Conservation (phyloP, 176 grass and related monocot species). For the Eleusine coracana region DNA sequence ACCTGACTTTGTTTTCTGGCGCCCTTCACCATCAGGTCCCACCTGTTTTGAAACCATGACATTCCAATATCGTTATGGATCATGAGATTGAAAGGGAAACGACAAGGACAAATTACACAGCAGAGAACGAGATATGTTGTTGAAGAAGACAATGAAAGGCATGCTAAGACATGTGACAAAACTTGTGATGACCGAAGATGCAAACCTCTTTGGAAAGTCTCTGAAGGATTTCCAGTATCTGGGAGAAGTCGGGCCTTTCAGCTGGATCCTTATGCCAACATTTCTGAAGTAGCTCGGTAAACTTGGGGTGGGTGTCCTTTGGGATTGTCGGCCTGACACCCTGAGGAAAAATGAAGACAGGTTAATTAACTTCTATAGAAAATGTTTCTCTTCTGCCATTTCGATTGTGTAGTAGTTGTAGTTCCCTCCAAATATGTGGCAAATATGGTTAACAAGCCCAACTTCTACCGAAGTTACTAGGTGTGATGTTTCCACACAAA, state of each 20-base stretch:
- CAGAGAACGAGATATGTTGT: not conserved
- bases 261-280: constrained; percentile 77
- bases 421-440: not conserved
- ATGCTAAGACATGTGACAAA: not conserved
- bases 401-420: not conserved
- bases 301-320: constrained; percentile 61
- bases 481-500: too few species aligned
- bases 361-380: not conserved
- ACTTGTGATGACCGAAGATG: not conserved
- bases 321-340: constrained; percentile 74
- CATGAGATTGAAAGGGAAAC: not conserved
- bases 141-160: not conserved
- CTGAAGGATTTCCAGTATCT: constrained; percentile 63
- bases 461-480: not conserved
- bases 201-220: constrained; percentile 77
- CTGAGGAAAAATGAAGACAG: constrained; percentile 30
- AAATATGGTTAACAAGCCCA: not conserved
- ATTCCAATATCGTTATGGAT: not conserved
- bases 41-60: constrained; percentile 46
- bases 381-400: not conserved
- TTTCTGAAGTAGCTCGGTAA: constrained; percentile 61
- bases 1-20: constrained; percentile 43
- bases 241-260: constrained; percentile 65
- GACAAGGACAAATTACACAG: not conserved
- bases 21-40: constrained; percentile 27